Conservation (phyloP, 2,329 filamentous ascomycete genomes). For the Ascochyta pisi region DNA sequence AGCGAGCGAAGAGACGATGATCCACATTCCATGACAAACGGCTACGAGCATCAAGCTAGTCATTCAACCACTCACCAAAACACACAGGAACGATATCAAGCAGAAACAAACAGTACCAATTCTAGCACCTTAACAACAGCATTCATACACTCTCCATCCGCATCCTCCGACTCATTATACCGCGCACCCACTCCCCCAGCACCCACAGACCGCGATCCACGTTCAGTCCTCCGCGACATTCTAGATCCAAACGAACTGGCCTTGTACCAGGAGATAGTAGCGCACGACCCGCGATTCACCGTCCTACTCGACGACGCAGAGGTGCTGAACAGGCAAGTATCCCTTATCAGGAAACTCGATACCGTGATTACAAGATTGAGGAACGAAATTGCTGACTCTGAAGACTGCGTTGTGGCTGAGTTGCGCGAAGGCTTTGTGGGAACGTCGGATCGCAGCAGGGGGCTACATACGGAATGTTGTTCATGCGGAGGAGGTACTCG, state of each 20-base stretch:
- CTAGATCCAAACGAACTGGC: background rate
- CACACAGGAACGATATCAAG: background rate
- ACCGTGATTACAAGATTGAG: constrained; percentile 14
- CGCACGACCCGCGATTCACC: background rate
- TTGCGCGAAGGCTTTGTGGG: background rate
- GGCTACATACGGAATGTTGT: background rate
- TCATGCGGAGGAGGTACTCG: background rate
- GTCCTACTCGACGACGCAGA: background rate
- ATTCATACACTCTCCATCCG: background rate
- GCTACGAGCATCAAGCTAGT: background rate
- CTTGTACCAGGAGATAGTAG: constrained; percentile 9
- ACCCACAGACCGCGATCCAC: background rate
- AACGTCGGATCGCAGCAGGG: background rate
- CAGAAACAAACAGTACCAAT: background rate
- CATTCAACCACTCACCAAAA: background rate
- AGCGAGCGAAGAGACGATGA: constrained; percentile 4
- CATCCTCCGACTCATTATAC: background rate
- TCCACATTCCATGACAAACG: background rate
- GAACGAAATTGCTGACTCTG: constrained; percentile 19
- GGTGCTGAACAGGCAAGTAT: constrained; percentile 9
- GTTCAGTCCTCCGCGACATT: background rate
- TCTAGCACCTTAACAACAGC: background rate
- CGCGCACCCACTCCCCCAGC: background rate
- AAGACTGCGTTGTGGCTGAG: constrained; percentile 23
- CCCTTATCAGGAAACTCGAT: constrained; percentile 25